phyloP scores from a whole-genome alignment of 2,329 filamentous ascomycete species.

The Fusarium multiceps region DNA sequence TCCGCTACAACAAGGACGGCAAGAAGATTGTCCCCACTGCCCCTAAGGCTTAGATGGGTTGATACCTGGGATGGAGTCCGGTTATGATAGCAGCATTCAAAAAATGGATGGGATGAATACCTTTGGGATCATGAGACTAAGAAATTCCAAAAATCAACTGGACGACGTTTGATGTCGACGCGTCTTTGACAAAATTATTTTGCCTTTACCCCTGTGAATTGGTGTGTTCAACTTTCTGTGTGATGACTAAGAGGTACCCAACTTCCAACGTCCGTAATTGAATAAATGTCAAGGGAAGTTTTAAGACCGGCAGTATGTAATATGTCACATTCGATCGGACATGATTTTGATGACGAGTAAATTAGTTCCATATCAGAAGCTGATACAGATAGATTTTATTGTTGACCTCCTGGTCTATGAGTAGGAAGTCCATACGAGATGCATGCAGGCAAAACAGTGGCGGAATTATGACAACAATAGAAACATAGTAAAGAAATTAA shows the following conservation, averaged over 20 bases:
- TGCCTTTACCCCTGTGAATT: not conserved
- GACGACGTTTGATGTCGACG: constrained; percentile 42
- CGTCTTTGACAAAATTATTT: constrained; percentile 27
- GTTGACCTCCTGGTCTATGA: not conserved
- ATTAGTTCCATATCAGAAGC: not conserved
- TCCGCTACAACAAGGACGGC: constrained; percentile 99
- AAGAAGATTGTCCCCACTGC: constrained; percentile 95
- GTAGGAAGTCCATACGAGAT: not conserved
- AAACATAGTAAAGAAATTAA: not conserved
- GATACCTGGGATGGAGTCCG: constrained; percentile 53
- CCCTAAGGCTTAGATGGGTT: constrained; percentile 54
- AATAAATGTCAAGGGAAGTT: not conserved
- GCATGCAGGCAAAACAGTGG: not conserved
- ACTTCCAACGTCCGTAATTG: not conserved
- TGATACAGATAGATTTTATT: not conserved
- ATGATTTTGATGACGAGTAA: not conserved
- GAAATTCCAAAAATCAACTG: constrained; percentile 48
- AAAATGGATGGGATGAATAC: constrained; percentile 53
- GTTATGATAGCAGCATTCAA: constrained; percentile 54
- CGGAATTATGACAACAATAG: not conserved
- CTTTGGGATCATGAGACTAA: constrained; percentile 49
- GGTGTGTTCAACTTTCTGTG: not conserved
- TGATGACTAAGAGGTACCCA: not conserved
- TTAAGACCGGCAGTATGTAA: not conserved
- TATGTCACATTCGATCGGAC: not conserved